phyloP scores from a whole-genome alignment of 495 filamentous ascomycete species.

The Tuber umbilicatum region DNA sequence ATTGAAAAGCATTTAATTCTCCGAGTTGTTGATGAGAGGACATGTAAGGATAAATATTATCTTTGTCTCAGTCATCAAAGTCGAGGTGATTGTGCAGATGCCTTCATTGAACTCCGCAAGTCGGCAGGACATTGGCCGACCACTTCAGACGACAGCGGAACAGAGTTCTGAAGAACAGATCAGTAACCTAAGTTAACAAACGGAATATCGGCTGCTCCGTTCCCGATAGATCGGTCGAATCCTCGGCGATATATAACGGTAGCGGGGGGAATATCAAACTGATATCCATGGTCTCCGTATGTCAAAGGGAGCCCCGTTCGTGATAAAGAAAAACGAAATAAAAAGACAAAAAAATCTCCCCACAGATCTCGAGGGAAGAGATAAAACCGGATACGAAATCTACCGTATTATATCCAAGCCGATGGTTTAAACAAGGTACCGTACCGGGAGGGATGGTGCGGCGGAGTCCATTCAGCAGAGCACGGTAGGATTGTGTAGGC shows the following conservation, averaged over 20 bases:
- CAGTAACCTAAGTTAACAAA: not conserved
- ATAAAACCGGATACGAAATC: not conserved
- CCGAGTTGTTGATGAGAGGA: not conserved
- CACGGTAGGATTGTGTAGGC: not conserved
- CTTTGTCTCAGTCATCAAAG: not conserved
- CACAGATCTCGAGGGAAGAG: not conserved
- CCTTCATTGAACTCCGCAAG: not conserved
- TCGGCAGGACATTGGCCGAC: not conserved
- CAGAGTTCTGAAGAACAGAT: not conserved
- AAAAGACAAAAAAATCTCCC: not conserved
- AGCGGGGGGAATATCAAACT: not conserved
- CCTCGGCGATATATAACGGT: not conserved
- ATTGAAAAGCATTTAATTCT: not conserved
- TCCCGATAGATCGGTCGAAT: not conserved
- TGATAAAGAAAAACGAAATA: not conserved
- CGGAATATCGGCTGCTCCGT: not conserved
- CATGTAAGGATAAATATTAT: not conserved
- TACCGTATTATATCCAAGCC: not conserved
- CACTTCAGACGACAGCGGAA: not conserved
- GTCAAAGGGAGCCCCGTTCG: not conserved
- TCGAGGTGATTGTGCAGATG: not conserved
- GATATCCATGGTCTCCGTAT: not conserved
- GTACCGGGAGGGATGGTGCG: not conserved
- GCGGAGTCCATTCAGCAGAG: not conserved
- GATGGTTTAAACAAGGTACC: not conserved